Base-by-base conservation (phyloP, 495 filamentous ascomycete genomes). In the Lasiosphaeris hirsuta region DNA sequence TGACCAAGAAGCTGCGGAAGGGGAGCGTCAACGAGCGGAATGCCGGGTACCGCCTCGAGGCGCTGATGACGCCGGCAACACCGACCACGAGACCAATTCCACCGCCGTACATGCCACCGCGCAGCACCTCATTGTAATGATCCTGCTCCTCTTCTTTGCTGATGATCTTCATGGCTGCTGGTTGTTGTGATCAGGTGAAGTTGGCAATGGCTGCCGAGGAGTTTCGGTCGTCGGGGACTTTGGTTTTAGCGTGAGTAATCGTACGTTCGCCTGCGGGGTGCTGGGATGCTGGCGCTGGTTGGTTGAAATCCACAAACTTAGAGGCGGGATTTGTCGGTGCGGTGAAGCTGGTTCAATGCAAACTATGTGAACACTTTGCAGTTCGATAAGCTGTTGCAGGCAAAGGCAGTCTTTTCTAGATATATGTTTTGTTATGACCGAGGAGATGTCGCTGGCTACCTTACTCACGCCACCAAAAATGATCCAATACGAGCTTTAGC, bases 1-100 rank as follows among this genome's bases (percentile, higher is more conserved):
- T 88, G n/a, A 90, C 81, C 50, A 97, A 84, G 82, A 98, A 98
- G 45, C 89, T 79, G 64, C 89, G 86, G 82, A 98, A 88, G 8
- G 91, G 94, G 0, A 96, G 64, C 0, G 92, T 95, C 58, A 98
- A 85, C 47, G 80, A 70, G 36, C 88, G 83, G 79, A 97, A 86
- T 61, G 80, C 84, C 45, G 81, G 81, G 74, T 84, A 95, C 55
- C 90, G 84, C 39, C 74, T 69, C 14, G 76, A 73, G 7, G 85
- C 89, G 43, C 68, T 72, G 18, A 79, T 67, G 39, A 94, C 86
- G 58, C 86, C 90, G 5, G 78, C 74, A 41, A 79, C 54, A 45
- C 91, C 90, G 35, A 84, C 68, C 10, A 71, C 78, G 1, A 90
- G 70, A 54, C 93, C 94, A 43, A 80, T 64, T 9, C 80, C 4